phyloP scores from a whole-genome alignment of 1,284 basidiomycete genomes.

The Peniophora sp. region DNA sequence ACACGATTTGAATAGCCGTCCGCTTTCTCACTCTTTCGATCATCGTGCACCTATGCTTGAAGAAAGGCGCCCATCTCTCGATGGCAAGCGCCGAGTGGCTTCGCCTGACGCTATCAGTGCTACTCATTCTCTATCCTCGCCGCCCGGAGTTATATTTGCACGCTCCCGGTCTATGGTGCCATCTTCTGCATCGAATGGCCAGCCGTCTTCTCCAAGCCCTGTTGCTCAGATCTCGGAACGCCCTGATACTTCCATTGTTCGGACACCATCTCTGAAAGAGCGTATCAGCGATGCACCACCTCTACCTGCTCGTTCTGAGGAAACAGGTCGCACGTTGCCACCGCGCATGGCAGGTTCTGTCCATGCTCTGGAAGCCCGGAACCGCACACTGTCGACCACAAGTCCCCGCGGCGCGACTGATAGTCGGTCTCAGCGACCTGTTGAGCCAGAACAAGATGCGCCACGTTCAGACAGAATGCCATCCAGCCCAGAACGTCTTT shows the following conservation, averaged over 20 bases:
- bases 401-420: too few relatives aligned
- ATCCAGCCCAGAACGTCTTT: background rate
- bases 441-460: background rate
- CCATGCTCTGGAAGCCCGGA: too few relatives aligned
- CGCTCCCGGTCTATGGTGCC: background rate
- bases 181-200: background rate
- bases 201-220: slow-evolving; percentile 12
- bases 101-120: slow-evolving; percentile 6
- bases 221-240: slow-evolving; percentile 19
- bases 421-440: too few relatives aligned
- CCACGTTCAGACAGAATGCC: background rate
- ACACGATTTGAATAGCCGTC: background rate
- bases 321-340: slow-evolving; percentile 1
- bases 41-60: background rate
- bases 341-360: too few relatives aligned
- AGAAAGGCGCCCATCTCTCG: slow-evolving; percentile 5
- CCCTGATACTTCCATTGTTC: slow-evolving; percentile 12
- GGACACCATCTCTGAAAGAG: slow-evolving; percentile 20
- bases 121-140: background rate
- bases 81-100: slow-evolving; percentile 5
- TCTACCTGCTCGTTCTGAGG: slow-evolving; percentile 6
- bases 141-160: slow-evolving; percentile 1
- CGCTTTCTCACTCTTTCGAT: background rate
- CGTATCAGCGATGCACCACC: slow-evolving; percentile 13
- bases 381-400: too few relatives aligned